These are phyloP conservation scores for Cercospora zeae-maydis DNA, from an alignment of 2,329 filamentous ascomycete genomes.

Conservation along the genomic window DNA sequence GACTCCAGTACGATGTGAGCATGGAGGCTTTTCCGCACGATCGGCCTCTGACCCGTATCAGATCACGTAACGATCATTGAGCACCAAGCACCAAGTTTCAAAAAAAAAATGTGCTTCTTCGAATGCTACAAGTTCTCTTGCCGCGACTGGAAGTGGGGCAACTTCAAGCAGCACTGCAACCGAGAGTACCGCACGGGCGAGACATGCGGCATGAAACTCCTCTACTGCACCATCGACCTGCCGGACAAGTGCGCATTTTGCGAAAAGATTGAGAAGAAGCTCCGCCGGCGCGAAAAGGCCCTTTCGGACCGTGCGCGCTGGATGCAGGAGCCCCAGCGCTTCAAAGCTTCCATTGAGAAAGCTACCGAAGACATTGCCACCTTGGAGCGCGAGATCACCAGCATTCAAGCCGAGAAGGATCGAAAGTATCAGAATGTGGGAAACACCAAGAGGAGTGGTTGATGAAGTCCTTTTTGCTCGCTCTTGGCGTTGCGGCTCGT, in stretches of 20 bases:
- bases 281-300: conserved; percentile 71
- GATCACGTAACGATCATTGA: neutral
- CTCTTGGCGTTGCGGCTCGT: neutral
- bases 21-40: neutral
- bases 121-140: conserved; percentile 82
- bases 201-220: conserved; percentile 91
- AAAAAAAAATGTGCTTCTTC: conserved; percentile 90
- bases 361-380: conserved; percentile 69
- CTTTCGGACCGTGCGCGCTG: conserved; percentile 71
- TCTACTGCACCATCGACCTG: conserved; percentile 68
- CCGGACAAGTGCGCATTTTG: conserved; percentile 74
- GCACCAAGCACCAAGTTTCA: neutral
- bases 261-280: conserved; percentile 83
- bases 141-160: conserved; percentile 91
- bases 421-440: conserved; percentile 27
- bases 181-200: conserved; percentile 94
- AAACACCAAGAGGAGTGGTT: conserved; percentile 23
- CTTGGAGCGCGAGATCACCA: conserved; percentile 65
- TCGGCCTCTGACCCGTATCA: neutral
- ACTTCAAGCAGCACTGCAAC: conserved; percentile 87
- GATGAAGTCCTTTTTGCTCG: neutral
- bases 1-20: conserved; percentile 1
- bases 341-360: conserved; percentile 61
- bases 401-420: conserved; percentile 47
- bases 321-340: conserved; percentile 63